Conservation (phyloP, 2,329 filamentous ascomycete genomes). For the Hymenoscyphus albidus region DNA sequence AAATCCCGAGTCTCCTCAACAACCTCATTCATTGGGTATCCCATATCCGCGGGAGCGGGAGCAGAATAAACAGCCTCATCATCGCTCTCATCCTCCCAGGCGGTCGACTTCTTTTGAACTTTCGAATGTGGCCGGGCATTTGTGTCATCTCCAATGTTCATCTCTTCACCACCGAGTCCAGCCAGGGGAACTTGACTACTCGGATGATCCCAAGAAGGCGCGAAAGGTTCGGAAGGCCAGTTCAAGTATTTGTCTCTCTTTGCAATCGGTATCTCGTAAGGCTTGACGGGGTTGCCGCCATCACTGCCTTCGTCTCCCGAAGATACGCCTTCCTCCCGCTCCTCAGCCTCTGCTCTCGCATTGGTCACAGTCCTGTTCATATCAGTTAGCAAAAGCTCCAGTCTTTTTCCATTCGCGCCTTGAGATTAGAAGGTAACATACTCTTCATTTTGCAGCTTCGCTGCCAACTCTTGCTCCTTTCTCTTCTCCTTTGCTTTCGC, state of each 20-base stretch:
- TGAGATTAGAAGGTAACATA: neutral
- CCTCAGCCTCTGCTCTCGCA: slow-evolving; percentile 13
- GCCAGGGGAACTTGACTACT: neutral
- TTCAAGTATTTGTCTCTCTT: neutral
- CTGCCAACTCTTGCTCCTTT: neutral
- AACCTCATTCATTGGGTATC: too few relatives aligned
- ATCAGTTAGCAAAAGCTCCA: neutral
- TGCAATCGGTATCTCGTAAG: neutral
- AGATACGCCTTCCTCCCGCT: slow-evolving; percentile 26
- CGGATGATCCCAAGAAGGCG: too few relatives aligned
- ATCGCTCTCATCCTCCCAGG: neutral
- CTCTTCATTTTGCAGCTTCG: slow-evolving; percentile 20
- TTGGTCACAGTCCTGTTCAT: slow-evolving; percentile 17
- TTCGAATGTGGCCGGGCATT: neutral
- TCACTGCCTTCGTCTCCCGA: slow-evolving; percentile 28
- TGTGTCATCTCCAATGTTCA: neutral
- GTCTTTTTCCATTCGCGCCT: neutral
- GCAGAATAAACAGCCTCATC: neutral
- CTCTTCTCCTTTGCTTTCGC: slow-evolving; percentile 14
- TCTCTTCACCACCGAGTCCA: neutral
- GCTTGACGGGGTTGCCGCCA: slow-evolving; percentile 19
- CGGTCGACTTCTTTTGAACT: neutral
- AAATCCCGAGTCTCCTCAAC: too few relatives aligned
- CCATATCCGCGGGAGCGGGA: neutral
- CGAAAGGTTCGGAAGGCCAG: too few relatives aligned